Conservation (phyloP, 192 early-diverging fungal species). For the Coemansia sp. region DNA sequence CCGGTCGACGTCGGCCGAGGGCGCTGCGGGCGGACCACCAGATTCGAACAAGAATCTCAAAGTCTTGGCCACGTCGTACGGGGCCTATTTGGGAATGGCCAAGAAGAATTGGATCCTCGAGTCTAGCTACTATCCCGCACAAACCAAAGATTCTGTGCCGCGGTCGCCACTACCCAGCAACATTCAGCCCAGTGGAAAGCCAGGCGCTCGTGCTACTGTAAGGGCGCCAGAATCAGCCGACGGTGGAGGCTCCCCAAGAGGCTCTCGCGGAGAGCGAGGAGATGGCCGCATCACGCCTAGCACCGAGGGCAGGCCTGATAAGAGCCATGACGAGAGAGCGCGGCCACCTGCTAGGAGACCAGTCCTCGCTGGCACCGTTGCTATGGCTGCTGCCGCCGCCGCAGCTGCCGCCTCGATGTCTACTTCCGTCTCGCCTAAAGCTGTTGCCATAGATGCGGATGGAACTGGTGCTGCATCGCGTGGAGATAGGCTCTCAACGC, state of each 20-base stretch:
- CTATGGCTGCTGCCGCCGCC: conserved; percentile 17
- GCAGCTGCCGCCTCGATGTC: conserved; percentile 12
- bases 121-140: conserved; percentile 35
- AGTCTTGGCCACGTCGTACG: conserved; percentile 50
- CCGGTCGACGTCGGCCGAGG: conserved; percentile 11
- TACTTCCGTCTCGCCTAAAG: neutral
- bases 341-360: conserved; percentile 21
- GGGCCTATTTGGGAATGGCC: conserved; percentile 31
- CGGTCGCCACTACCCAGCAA: conserved; percentile 18
- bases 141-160: conserved; percentile 1
- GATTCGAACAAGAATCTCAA: conserved; percentile 51
- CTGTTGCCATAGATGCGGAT: neutral
- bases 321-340: conserved; percentile 4
- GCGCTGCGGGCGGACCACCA: neutral
- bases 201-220: neutral
- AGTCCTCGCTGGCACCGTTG: conserved; percentile 16
- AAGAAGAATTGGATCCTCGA: conserved; percentile 50
- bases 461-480: neutral
- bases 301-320: conserved; percentile 9
- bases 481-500: neutral
- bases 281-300: conserved; percentile 10
- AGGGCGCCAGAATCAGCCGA: conserved; percentile 1
- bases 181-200: conserved; percentile 13
- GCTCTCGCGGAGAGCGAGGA: conserved; percentile 7
- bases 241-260: conserved; percentile 4